Conservation (phyloP, 805 yeast genomes). For the Yamadazyma laniorum region DNA sequence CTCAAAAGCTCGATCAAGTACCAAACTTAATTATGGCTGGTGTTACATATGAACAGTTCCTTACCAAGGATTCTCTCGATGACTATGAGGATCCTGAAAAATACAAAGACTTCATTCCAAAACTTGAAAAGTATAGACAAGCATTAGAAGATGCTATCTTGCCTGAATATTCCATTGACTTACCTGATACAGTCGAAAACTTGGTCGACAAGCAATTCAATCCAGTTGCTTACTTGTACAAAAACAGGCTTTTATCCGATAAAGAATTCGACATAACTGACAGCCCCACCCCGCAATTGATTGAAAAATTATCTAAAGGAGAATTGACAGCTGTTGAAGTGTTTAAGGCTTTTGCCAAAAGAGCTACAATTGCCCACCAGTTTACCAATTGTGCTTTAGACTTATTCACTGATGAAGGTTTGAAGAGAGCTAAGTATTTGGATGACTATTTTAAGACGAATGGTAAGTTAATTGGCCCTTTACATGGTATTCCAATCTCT, state of each 20-base stretch:
- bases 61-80: constrained; percentile 30
- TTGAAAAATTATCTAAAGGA: constrained; percentile 30
- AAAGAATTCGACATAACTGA: constrained; percentile 40
- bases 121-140: constrained; percentile 32
- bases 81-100: constrained; percentile 42
- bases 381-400: constrained; percentile 44
- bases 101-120: constrained; percentile 45
- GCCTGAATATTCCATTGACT: constrained; percentile 27
- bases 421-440: constrained; percentile 51
- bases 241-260: constrained; percentile 31
- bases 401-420: constrained; percentile 56
- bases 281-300: constrained; percentile 26
- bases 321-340: constrained; percentile 36
- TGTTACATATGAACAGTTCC: constrained; percentile 21
- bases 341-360: constrained; percentile 41
- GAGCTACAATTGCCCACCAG: constrained; percentile 43
- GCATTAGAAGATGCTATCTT: constrained; percentile 28
- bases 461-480: constrained; percentile 56
- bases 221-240: constrained; percentile 34
- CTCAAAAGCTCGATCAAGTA: neutral
- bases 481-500: constrained; percentile 67
- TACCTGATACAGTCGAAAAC: constrained; percentile 33
- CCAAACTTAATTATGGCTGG: constrained; percentile 6
- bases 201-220: constrained; percentile 34
- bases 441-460: constrained; percentile 48